A percentile compares a stretch with the other conserved stretches of the same genome.
Conservation (phyloP, 306 rosid genomes). For the Malus sieversii region DNA sequence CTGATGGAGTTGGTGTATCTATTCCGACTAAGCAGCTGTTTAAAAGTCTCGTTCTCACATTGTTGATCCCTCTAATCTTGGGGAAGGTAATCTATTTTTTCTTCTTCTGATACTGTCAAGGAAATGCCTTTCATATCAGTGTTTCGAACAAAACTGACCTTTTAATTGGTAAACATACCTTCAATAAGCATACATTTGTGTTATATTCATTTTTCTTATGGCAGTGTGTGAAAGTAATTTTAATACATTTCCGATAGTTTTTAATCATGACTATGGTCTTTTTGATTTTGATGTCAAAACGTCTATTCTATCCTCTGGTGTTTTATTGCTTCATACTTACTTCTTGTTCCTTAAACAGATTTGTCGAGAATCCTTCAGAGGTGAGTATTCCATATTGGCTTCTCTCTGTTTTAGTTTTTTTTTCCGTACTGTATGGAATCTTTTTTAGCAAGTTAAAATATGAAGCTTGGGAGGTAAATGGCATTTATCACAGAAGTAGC, state of each 20-base stretch:
- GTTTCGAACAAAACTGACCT: background rate
- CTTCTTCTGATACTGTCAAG: background rate
- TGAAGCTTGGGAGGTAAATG: background rate
- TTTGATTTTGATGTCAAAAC: background rate
- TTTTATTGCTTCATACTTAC: background rate
- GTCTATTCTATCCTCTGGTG: background rate
- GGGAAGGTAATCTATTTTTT: conserved; percentile 60
- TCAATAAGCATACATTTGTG: background rate
- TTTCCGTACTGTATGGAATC: background rate
- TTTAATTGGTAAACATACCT: background rate
- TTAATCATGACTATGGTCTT: background rate
- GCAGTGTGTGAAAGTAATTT: background rate
- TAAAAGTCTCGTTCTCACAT: conserved; percentile 62
- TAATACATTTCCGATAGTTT: background rate
- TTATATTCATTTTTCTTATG: background rate
- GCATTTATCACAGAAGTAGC: background rate
- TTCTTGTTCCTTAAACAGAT: conserved; percentile 42
- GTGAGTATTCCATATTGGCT: conserved; percentile 34
- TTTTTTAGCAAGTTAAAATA: no score
- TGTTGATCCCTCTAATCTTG: conserved; percentile 68
- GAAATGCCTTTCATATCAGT: no score
- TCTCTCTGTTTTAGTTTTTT: conserved; percentile 23
- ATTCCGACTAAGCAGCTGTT: conserved; percentile 77
- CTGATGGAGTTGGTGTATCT: conserved; percentile 76
- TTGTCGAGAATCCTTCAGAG: conserved; percentile 70